Base-by-base conservation (phyloP, 371 early-diverging fungal genomes). In the Actinomucor elegans region DNA sequence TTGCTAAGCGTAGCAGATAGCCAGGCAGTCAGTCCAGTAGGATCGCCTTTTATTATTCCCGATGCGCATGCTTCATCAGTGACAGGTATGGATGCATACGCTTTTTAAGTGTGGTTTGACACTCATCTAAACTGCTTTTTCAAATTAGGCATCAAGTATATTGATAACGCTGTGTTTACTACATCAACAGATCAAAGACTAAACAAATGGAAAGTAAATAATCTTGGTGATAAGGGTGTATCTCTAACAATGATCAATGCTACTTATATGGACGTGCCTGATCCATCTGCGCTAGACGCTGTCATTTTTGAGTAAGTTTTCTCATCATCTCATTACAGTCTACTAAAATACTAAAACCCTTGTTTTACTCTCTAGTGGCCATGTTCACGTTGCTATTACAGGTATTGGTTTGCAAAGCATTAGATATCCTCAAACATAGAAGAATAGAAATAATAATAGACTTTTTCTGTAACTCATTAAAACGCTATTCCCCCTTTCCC, bases 271-370 rank as follows among this genome's bases (percentile, higher is more conserved):
- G 80, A 84, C 55, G 82, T 84, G 2, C 80, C 84, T 35, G 84
- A 84, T 56, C 82, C 84, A 6, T 84, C 84, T 3, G 69, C 82
- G 1, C 69, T 84, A 69, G 80, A 81, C 55, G 65, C 69, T 23
- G 31, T 62, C 15, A 17, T 42, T 28, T 63, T 45, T 27, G 53
- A 66, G 76, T 72, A 72, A 62, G 64, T 55, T 0, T 8, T 11
- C 20, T 20, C 38, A 21, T 40, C 12, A 11, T 40, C 21, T 10
- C 20, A 5, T 37, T 10, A 17, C 5, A 47, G 27, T 27, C 31
- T 7, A 40, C 45, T 7, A n/a, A 28, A 18, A 49, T 46, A 33
- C 17, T 21, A 33, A 23, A 40, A n/a, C 2, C 20, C 15, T 40
- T 36, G 1, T 54, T 29, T 27, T 21, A 14, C 32, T 52, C 34